Evolutionary conservation across 2,329 filamentous ascomycete genomes (phyloP).

Genomic region (Lecanicillium sp.): DNA sequence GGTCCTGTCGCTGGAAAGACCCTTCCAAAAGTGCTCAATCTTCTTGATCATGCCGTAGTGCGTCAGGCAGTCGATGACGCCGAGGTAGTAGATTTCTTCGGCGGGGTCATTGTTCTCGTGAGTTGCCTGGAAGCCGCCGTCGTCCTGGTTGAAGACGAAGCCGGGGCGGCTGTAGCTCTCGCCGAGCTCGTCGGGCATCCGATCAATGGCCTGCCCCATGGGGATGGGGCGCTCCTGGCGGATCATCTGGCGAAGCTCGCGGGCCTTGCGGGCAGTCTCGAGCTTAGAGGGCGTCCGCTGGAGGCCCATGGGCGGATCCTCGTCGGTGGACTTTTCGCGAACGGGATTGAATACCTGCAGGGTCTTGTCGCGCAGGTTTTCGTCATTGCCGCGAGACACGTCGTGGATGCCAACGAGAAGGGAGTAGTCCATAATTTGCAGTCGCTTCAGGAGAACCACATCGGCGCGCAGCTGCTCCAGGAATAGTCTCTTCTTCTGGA

Average conservation of each 20-base stretch:
- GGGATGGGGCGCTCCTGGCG: conserved; percentile 91
- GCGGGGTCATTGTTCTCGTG: conserved; percentile 80
- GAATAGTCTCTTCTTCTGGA: conserved; percentile 82
- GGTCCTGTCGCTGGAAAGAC: conserved; percentile 71
- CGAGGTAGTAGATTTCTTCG: conserved; percentile 95
- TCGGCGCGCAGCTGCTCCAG: conserved; percentile 84
- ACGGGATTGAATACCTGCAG: conserved; percentile 91
- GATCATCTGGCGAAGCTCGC: conserved; percentile 85
- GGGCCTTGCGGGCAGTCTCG: conserved; percentile 84
- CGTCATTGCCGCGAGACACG: conserved; percentile 82
- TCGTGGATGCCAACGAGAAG: conserved; percentile 93
- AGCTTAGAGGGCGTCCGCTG: conserved; percentile 89
- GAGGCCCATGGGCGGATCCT: conserved; percentile 60
- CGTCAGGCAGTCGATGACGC: conserved; percentile 96
- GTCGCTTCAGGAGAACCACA: conserved; percentile 75
- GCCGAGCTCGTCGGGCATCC: conserved; percentile 86
- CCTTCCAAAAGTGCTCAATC: conserved; percentile 95
- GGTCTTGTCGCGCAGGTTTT: conserved; percentile 85
- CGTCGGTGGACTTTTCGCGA: conserved; percentile 52
- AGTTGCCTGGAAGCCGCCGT: conserved; percentile 87
- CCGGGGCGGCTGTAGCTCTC: conserved; percentile 63
- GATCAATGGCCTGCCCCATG: conserved; percentile 72
- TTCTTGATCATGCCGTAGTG: conserved; percentile 95
- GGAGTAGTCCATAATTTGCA: conserved; percentile 99
- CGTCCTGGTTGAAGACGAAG: conserved; percentile 87